Evolutionary conservation across 2,329 filamentous ascomycete genomes (phyloP).

Genomic region (Venturia oleaginea): DNA sequence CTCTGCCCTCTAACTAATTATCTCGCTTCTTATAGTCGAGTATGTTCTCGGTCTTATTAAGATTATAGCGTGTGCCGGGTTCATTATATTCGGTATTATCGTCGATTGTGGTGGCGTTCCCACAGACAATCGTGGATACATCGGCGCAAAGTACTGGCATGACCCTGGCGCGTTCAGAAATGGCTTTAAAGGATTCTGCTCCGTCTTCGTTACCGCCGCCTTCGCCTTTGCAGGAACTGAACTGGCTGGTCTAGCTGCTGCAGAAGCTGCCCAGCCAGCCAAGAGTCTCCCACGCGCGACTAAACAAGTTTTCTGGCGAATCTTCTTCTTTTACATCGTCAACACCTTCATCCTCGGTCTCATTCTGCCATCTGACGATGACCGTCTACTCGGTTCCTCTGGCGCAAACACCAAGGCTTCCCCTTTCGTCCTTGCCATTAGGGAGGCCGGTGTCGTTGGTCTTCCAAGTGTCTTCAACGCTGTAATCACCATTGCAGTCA

Average conservation of each 20-base stretch:
- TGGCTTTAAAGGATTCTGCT: conserved; percentile 56
- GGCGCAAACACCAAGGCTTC: conserved; percentile 36
- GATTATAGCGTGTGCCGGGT: conserved; percentile 49
- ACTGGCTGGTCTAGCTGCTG: conserved; percentile 51
- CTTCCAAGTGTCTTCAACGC: conserved; percentile 60
- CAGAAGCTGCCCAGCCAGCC: conserved; percentile 48
- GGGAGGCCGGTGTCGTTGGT: conserved; percentile 50
- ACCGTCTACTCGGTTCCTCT: conserved; percentile 25
- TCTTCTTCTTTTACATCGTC: conserved; percentile 37
- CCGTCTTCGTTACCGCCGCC: conserved; percentile 54
- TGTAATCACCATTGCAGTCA: conserved; percentile 53
- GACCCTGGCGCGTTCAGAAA: conserved; percentile 47
- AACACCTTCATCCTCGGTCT: conserved; percentile 36
- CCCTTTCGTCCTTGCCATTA: conserved; percentile 59
- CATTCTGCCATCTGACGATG: conserved; percentile 29
- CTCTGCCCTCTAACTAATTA: conserved; percentile 21
- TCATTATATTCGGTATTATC: conserved; percentile 56
- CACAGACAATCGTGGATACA: conserved; percentile 44
- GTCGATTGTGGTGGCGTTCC: conserved; percentile 52
- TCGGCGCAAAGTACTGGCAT: conserved; percentile 50
- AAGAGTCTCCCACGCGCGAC: conserved; percentile 38
- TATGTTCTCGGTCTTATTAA: conserved; percentile 51
- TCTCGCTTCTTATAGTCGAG: conserved; percentile 35
- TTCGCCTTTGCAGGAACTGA: conserved; percentile 56
- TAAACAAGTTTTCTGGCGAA: conserved; percentile 40